Evolutionary conservation across 2,329 filamentous ascomycete genomes (phyloP).

Genomic region (Alternaria sp.): DNA sequence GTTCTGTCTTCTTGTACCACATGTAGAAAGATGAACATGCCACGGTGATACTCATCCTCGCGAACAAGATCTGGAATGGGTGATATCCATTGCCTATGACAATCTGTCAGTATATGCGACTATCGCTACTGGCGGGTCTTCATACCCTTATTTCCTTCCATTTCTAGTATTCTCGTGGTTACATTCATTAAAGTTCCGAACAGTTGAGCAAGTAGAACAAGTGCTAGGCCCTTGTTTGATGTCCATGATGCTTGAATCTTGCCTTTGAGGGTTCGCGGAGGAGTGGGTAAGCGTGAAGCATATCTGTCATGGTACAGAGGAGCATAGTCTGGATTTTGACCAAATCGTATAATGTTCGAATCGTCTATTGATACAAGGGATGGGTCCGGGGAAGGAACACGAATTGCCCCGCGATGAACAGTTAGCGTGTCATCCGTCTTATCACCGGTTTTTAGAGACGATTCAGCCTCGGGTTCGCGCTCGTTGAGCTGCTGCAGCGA

Average conservation of each 20-base stretch:
- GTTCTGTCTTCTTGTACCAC: conserved; percentile 71
- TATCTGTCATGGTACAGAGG: conserved; percentile 25
- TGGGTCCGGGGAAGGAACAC: conserved; percentile 43
- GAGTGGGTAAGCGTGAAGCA: conserved; percentile 34
- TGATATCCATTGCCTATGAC: conserved; percentile 69
- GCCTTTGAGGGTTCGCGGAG: conserved; percentile 29
- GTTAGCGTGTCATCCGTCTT: conserved; percentile 39
- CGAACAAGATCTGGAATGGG: conserved; percentile 80
- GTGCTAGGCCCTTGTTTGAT: conserved; percentile 73
- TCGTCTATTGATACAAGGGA: conserved; percentile 48
- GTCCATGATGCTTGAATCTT: conserved; percentile 60
- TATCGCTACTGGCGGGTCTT: fast-evolving
- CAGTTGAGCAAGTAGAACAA: conserved; percentile 78
- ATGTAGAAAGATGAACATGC: conserved; percentile 75
- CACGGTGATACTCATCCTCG: conserved; percentile 78
- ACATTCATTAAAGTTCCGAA: conserved; percentile 90
- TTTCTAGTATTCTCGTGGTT: conserved; percentile 76
- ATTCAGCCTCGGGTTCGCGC: conserved; percentile 10
- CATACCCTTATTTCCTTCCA: conserved; percentile 66
- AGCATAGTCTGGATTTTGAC: conserved; percentile 30
- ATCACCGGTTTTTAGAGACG: conserved; percentile 37
- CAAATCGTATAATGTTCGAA: conserved; percentile 39
- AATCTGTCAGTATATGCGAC: neutral
- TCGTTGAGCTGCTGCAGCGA: conserved; percentile 14
- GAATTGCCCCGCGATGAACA: conserved; percentile 40